These are phyloP conservation scores for Sphaerulina vaccinii DNA, from an alignment of 2,329 filamentous ascomycete genomes.

Conservation along the genomic window DNA sequence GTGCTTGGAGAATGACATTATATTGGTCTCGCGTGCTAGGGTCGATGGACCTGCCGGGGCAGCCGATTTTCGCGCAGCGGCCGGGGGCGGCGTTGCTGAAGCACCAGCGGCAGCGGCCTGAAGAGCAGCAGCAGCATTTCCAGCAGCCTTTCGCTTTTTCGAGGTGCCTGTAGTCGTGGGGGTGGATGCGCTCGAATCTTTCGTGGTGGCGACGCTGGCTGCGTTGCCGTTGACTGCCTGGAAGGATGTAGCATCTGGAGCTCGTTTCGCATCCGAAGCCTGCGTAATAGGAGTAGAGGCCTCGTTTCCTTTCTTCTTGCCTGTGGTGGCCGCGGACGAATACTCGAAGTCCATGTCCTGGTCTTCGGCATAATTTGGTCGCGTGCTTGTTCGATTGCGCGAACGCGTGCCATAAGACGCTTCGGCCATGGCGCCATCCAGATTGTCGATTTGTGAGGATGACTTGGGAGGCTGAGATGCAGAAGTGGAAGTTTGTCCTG, in stretches of 20 bases:
- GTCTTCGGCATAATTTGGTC: constrained; percentile 95
- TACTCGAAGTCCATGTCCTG: constrained; percentile 86
- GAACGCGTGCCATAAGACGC: constrained; percentile 86
- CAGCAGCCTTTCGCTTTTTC: constrained; percentile 83
- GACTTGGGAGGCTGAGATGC: constrained; percentile 22
- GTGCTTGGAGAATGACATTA: constrained; percentile 81
- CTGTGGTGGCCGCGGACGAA: constrained; percentile 40
- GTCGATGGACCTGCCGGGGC: constrained; percentile 41
- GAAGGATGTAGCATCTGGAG: constrained; percentile 10
- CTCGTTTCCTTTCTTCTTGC: constrained; percentile 39
- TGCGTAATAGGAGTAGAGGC: constrained; percentile 18
- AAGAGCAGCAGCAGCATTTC: constrained; percentile 33
- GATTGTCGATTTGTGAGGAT: constrained; percentile 22
- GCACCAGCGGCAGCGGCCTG: constrained; percentile 27
- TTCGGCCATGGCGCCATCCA: constrained; percentile 33
- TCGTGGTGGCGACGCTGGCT: constrained; percentile 12
- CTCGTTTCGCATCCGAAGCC: constrained; percentile 18
- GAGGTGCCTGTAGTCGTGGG: constrained; percentile 59
- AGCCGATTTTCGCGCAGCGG: constrained; percentile 33
- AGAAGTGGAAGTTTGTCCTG: constrained; percentile 28
- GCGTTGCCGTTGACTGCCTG: constrained; percentile 16
- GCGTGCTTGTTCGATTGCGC: constrained; percentile 75
- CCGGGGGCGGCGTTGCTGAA: constrained; percentile 27
- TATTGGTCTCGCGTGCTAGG: constrained; percentile 67
- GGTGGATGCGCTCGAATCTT: constrained; percentile 44